phyloP scores from a whole-genome alignment of 306 rosid genomes.

The Quercus berberidifolia region DNA sequence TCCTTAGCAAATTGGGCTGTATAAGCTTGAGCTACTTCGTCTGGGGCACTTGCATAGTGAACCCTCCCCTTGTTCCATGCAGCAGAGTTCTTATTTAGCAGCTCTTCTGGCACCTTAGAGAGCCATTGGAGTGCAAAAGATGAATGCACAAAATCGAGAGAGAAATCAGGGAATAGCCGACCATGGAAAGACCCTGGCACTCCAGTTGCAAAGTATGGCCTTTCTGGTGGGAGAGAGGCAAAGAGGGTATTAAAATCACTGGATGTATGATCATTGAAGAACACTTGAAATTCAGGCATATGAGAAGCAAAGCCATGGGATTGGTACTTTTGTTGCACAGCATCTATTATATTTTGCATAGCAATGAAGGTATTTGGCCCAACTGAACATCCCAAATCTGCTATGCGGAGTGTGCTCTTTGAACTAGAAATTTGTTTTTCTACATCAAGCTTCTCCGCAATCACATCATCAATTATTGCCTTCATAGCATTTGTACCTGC shows the following conservation, averaged over 20 bases:
- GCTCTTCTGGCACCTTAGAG: constrained; percentile 11
- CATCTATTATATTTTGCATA: constrained; percentile 7
- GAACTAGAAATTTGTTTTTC: background rate
- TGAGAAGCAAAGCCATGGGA: background rate
- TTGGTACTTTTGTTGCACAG: background rate
- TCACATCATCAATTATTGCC: background rate
- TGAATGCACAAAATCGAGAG: constrained; percentile 18
- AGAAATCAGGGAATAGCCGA: constrained; percentile 7
- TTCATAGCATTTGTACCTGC: background rate
- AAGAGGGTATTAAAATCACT: constrained; percentile 30
- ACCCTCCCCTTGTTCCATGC: constrained; percentile 23
- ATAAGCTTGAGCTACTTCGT: background rate
- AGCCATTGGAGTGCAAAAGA: constrained; percentile 19
- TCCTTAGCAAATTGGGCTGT: background rate
- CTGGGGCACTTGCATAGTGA: background rate
- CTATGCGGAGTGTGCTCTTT: background rate
- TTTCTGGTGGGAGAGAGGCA: constrained; percentile 4
- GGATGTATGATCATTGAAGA: constrained; percentile 17
- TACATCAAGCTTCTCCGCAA: constrained; percentile 6
- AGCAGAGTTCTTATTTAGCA: constrained; percentile 3
- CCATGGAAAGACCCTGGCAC: constrained; percentile 24
- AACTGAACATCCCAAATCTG: constrained; percentile 24
- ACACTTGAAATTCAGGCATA: constrained; percentile 17
- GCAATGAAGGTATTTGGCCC: constrained; percentile 14
- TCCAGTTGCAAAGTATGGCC: constrained; percentile 15